phyloP scores from a whole-genome alignment of 352 stramenopile genomes.

The Ophiocytium majus region DNA sequence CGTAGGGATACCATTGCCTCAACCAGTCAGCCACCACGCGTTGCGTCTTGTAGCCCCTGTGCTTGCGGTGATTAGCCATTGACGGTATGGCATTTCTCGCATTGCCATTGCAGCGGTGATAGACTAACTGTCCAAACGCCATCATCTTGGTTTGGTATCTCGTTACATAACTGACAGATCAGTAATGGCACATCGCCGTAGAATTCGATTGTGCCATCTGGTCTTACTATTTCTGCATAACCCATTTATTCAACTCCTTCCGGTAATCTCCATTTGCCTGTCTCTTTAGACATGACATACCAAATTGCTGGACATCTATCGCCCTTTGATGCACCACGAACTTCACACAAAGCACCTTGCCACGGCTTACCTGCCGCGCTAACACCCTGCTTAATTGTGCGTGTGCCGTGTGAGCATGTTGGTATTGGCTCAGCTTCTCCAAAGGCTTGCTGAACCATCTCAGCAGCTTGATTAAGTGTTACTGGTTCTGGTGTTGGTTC shows the following conservation, averaged over 20 bases:
- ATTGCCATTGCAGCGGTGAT: background rate
- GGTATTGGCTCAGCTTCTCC: no score
- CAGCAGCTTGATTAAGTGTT: conserved; percentile 1
- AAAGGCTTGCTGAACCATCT: no score
- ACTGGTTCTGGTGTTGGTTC: background rate
- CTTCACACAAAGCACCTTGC: no score
- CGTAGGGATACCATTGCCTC: background rate
- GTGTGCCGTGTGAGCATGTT: no score
- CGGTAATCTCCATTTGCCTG: background rate
- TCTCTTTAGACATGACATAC: no score
- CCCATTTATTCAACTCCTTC: conserved; percentile 4
- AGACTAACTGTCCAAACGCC: background rate
- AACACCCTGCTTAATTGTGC: no score
- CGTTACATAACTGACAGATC: conserved; percentile 7
- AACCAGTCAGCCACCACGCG: background rate
- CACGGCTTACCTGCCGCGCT: no score
- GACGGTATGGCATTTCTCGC: conserved; percentile 5
- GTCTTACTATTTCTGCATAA: background rate
- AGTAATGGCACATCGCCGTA: background rate
- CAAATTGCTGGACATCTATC: no score
- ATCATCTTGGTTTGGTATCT: background rate
- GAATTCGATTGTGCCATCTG: background rate
- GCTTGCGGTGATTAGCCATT: conserved; percentile 6
- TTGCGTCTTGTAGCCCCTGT: background rate
- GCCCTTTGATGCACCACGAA: no score